Evolutionary conservation across 202 grass and related monocot species (phyloP).

Genomic region (Schoenoplectus tabernaemontani): DNA sequence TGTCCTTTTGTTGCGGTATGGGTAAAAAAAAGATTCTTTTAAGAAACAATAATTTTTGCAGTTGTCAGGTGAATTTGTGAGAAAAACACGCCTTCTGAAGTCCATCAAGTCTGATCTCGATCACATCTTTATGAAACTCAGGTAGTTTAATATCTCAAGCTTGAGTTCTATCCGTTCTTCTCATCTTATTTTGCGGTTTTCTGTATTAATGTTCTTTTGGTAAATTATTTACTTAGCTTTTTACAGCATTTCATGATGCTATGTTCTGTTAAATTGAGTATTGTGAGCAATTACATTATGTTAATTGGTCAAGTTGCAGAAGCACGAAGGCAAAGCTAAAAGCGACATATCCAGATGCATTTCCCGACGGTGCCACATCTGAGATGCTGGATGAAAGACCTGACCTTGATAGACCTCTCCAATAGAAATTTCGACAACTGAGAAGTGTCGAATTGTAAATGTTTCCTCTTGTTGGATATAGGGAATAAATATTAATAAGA

Average conservation of each 20-base stretch:
- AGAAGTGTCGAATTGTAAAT: slow-evolving; percentile 27
- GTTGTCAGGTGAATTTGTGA: slow-evolving; percentile 50
- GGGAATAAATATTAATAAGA: background rate
- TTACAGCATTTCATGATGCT: background rate
- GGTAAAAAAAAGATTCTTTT: background rate
- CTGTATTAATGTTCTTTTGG: background rate
- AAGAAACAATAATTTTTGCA: background rate
- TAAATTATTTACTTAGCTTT: background rate
- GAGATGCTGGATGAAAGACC: slow-evolving; percentile 66
- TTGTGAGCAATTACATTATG: background rate
- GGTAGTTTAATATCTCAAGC: slow-evolving; percentile 31
- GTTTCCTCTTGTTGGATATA: background rate
- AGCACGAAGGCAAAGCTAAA: slow-evolving; percentile 65
- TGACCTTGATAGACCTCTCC: slow-evolving; percentile 62
- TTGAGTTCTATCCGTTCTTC: background rate
- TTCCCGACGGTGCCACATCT: slow-evolving; percentile 43
- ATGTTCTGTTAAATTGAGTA: background rate
- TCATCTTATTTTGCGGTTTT: slow-evolving; percentile 2
- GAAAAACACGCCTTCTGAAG: slow-evolving; percentile 62
- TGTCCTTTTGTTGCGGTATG: background rate
- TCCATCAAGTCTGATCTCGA: slow-evolving; percentile 83
- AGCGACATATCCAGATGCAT: slow-evolving; percentile 86
- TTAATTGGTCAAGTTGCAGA: slow-evolving; percentile 27
- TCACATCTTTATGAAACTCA: slow-evolving; percentile 68
- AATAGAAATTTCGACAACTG: slow-evolving; percentile 17